These are phyloP conservation scores for Lentinula raphanica DNA, from an alignment of 768 basidiomycete species.

Conservation along the genomic window DNA sequence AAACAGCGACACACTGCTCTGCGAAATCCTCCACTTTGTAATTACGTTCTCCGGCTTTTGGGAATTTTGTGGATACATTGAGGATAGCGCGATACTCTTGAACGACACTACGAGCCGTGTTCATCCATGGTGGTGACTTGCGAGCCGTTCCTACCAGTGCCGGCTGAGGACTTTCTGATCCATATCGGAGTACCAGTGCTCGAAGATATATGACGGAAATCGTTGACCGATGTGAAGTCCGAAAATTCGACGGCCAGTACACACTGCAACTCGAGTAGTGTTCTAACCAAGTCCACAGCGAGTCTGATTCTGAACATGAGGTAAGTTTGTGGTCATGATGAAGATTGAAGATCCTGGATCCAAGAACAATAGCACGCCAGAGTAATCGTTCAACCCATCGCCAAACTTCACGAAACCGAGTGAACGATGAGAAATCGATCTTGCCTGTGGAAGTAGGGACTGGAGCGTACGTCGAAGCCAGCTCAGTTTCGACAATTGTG, in stretches of 20 bases:
- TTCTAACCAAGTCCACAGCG: conserved; percentile 59
- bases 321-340: conserved; percentile 25
- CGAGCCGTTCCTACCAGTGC: conserved; percentile 13
- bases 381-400: conserved; percentile 79
- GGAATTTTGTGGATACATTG: conserved; percentile 67
- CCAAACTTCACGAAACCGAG: conserved; percentile 76
- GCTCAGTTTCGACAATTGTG: conserved; percentile 40
- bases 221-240: conserved; percentile 68
- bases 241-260: conserved; percentile 78
- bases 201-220: conserved; percentile 69
- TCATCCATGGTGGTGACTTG: conserved; percentile 52
- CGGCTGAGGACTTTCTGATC: conserved; percentile 14
- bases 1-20: conserved; percentile 73
- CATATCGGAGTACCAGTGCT: conserved; percentile 56
- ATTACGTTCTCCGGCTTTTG: conserved; percentile 76
- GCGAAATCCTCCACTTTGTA: conserved; percentile 77
- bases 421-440: conserved; percentile 51
- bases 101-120: conserved; percentile 59
- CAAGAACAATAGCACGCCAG: conserved; percentile 73
- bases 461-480: conserved; percentile 27
- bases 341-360: conserved; percentile 42
- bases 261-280: conserved; percentile 57
- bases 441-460: conserved; percentile 23
- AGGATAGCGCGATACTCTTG: conserved; percentile 69
- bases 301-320: conserved; percentile 17